Conservation (phyloP, 2,329 filamentous ascomycete species). For the Sordariomycetes sp. region DNA sequence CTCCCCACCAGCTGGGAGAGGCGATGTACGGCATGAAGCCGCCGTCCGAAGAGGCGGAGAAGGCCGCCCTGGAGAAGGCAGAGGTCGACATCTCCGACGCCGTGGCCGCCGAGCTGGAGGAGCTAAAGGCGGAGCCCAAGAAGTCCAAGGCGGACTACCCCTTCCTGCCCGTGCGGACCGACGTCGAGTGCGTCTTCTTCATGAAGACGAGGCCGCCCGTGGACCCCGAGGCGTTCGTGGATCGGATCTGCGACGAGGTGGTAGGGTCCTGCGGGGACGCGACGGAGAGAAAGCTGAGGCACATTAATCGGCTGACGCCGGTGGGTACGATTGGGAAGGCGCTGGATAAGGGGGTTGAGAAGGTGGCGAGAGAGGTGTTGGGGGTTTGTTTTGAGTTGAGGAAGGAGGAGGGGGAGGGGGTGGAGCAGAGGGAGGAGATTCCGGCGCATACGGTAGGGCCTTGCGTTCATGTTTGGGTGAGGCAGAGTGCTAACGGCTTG, state of each 20-base stretch:
- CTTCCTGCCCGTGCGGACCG: conserved; percentile 42
- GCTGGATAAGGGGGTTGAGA: conserved; percentile 55
- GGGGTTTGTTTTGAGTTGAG: conserved; percentile 48
- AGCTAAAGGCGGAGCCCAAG: conserved; percentile 38
- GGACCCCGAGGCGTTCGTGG: conserved; percentile 42
- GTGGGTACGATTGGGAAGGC: conserved; percentile 49
- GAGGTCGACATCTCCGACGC: conserved; percentile 56
- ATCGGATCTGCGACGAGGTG: conserved; percentile 45
- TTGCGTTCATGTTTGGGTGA: not conserved
- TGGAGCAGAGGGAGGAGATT: conserved; percentile 5
- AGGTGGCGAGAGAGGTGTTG: conserved; percentile 53
- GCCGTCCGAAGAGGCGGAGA: conserved; percentile 17
- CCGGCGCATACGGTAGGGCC: conserved; percentile 31
- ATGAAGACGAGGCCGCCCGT: conserved; percentile 45
- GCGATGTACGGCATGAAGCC: conserved; percentile 43
- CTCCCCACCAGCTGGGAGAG: conserved; percentile 49
- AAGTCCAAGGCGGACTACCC: conserved; percentile 24
- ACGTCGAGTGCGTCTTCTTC: conserved; percentile 54
- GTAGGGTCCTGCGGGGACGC: conserved; percentile 22
- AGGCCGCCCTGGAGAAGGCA: conserved; percentile 25
- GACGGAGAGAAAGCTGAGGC: conserved; percentile 36
- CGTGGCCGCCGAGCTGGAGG: conserved; percentile 61
- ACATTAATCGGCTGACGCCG: conserved; percentile 48
- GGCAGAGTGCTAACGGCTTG: not conserved
- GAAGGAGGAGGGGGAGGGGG: conserved; percentile 1